Conservation (phyloP, 805 yeast genomes). For the Dipodascopsis tothii region DNA sequence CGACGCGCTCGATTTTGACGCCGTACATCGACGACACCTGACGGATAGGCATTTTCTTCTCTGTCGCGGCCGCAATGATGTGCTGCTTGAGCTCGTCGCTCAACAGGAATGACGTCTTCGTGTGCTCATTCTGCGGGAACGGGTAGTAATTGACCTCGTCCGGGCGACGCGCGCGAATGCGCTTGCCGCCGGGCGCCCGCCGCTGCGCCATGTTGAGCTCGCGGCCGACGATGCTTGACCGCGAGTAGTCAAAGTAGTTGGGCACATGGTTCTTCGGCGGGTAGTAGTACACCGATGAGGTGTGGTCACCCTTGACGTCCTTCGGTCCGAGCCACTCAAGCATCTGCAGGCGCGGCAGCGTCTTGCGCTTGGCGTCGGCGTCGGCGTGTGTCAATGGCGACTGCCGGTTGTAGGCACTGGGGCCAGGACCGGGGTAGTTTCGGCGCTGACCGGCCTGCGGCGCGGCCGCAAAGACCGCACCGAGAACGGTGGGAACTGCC, state of each 20-base stretch:
- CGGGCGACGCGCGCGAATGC: constrained; percentile 17
- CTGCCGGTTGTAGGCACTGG: background rate
- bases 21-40: constrained; percentile 73
- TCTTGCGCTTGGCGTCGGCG: background rate
- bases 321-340: constrained; percentile 21
- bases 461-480: no score
- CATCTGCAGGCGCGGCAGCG: constrained; percentile 17
- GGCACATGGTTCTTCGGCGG: constrained; percentile 22
- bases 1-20: constrained; percentile 75
- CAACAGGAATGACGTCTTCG: constrained; percentile 59
- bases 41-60: constrained; percentile 43
- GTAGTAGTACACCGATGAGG: constrained; percentile 10
- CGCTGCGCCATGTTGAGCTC: background rate
- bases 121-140: constrained; percentile 67
- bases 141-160: constrained; percentile 43
- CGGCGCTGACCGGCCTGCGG: constrained; percentile 6
- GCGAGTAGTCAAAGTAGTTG: constrained; percentile 13
- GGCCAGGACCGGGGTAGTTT: background rate
- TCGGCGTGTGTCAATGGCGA: background rate
- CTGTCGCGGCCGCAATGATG: constrained; percentile 52
- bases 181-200: constrained; percentile 22
- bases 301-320: constrained; percentile 22
- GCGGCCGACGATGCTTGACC: background rate
- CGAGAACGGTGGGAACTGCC: no score
- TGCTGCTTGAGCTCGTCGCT: constrained; percentile 51